Conservation (phyloP, 192 early-diverging fungal genomes). For the Coemansia sp. region DNA sequence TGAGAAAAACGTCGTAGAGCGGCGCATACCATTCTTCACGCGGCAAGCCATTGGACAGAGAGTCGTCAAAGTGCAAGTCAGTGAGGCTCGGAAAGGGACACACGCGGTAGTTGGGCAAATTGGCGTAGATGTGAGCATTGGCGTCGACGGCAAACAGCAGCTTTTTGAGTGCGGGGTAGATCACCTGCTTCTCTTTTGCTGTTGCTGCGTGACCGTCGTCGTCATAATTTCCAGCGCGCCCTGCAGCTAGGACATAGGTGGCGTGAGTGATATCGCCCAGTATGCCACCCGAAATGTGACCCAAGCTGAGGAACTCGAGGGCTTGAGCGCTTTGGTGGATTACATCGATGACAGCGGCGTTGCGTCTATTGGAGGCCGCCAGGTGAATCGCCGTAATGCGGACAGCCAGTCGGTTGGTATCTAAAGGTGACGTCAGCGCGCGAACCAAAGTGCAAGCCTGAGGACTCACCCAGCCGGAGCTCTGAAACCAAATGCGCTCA, state of each 20-base stretch:
- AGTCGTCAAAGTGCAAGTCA: constrained; percentile 48
- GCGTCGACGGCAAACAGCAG: constrained; percentile 36
- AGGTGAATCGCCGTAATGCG: constrained; percentile 14
- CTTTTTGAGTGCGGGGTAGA: constrained; percentile 11
- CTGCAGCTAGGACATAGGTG: background rate
- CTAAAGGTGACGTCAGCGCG: background rate
- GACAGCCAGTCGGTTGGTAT: background rate
- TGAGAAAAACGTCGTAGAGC: constrained; percentile 40
- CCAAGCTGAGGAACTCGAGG: constrained; percentile 24
- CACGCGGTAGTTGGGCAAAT: background rate
- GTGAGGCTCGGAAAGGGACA: constrained; percentile 31
- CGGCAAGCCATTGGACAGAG: constrained; percentile 23
- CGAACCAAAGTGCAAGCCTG: background rate
- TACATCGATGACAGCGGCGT: constrained; percentile 7
- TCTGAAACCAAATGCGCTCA: constrained; percentile 24
- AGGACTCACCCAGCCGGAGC: background rate
- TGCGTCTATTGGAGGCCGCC: constrained; percentile 2
- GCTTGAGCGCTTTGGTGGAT: constrained; percentile 19
- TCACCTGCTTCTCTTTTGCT: background rate
- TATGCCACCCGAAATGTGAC: constrained; percentile 25
- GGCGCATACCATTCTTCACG: constrained; percentile 50
- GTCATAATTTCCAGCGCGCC: background rate
- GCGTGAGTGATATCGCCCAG: constrained; percentile 12
- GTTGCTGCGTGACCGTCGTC: background rate
- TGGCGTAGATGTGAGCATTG: constrained; percentile 20